Base-by-base conservation (phyloP, 2,329 filamentous ascomycete species). In the Clonostachys sp. region DNA sequence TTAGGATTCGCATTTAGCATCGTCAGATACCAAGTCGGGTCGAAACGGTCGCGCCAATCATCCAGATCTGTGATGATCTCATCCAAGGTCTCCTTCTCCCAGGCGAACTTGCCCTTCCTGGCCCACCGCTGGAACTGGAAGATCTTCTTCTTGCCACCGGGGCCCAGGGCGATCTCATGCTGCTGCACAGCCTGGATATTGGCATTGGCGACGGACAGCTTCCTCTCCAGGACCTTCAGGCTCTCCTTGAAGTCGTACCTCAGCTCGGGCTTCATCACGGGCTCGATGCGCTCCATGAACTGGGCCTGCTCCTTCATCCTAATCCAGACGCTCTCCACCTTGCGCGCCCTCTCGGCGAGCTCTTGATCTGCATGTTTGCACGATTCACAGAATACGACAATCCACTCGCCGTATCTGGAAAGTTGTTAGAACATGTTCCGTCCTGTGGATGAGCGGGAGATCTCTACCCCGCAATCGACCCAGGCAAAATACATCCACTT, bases 251-350 rank as follows among this genome's bases (percentile, higher is more conserved):
- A 30, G 24, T 30, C 24, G 9, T 64, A 66, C 12, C 66, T 84
- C 5, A 80, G 70, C 50, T 77, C 81, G 50, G 81, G 80, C 1
- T 82, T 83, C 52, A 74, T 80, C 4, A 83, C 78, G 0, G 80
- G 79, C 1, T 66, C 72, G 9, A 30, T 30, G 24, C 24, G 24
- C 24, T 30, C 24, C 24, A 30, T 30, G 24, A 30, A 30, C 24
- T 30, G 24, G 24, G 24, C 24, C 24, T 30, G 24, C 24, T 30
- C 24, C 24, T 30, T 30, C 24, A 30, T 30, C 9, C 24, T 30
- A 1, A 30, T 30, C 24, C 24, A 30, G 24, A 30, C 24, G 9
- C 24, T 30, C 24, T 30, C 24, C 24, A 30, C 24, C 24, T 30
- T 30, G 2, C 24, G 24, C 24, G 24, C 24, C 24, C 24, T 30